phyloP scores from a whole-genome alignment of 352 stramenopile species.

The Pelagophyceae sp. region DNA sequence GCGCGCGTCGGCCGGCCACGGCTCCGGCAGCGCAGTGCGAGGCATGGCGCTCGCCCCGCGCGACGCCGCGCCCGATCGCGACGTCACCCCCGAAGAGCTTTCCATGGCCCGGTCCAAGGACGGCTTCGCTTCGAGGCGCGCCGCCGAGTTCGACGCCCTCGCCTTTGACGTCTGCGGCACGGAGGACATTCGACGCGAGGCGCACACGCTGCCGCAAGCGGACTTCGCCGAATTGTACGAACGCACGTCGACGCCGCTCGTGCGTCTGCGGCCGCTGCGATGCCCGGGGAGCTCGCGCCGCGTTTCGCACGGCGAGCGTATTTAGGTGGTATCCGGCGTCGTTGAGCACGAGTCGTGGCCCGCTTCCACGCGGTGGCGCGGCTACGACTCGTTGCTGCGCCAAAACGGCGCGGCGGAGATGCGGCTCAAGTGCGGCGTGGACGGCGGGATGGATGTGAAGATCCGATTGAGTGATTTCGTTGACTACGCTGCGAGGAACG shows the following conservation, averaged over 20 bases:
- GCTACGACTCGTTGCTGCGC: background rate
- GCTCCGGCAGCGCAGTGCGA: no score
- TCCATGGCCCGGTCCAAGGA: constrained; percentile 27
- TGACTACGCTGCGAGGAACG: constrained; percentile 50
- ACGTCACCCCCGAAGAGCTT: no score
- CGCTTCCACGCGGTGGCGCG: background rate
- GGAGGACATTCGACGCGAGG: background rate
- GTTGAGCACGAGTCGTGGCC: background rate
- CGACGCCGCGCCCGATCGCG: no score
- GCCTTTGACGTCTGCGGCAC: background rate
- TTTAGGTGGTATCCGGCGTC: background rate
- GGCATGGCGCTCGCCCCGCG: no score
- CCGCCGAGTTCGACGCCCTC: constrained; percentile 30
- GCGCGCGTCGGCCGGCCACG: no score
- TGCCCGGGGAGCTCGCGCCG: no score
- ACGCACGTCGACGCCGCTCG: background rate
- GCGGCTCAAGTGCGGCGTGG: constrained; percentile 44
- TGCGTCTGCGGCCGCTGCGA: no score
- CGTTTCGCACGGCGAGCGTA: background rate
- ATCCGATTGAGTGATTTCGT: constrained; percentile 71
- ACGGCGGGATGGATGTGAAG: constrained; percentile 62
- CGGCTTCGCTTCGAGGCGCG: constrained; percentile 32
- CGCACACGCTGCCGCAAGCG: background rate
- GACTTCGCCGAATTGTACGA: background rate
- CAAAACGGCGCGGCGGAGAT: background rate